Evolutionary conservation across 1,139 yeast genomes (phyloP).

Genomic region (Candida sp.): DNA sequence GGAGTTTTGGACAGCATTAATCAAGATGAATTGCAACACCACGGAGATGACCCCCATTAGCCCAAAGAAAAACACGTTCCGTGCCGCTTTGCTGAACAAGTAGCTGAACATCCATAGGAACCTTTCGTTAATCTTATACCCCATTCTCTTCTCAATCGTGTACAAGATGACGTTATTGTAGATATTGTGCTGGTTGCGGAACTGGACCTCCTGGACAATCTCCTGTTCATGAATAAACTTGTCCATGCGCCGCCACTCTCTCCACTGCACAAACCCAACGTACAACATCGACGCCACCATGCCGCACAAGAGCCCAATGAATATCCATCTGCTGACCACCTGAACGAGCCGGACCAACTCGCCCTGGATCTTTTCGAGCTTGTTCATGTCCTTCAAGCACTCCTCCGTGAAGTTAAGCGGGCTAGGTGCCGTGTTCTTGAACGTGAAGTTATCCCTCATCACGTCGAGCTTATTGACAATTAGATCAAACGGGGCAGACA

Average conservation of each 20-base stretch:
- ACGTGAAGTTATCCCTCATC: conserved; percentile 5
- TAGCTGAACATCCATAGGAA: conserved; percentile 54
- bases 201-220: conserved; percentile 6
- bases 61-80: conserved; percentile 48
- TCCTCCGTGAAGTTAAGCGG: conserved; percentile 12
- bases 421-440: conserved; percentile 5
- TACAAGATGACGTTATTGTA: conserved; percentile 12
- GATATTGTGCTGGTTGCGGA: conserved; percentile 14
- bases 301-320: conserved; percentile 12
- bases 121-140: conserved; percentile 7
- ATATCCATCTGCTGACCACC: conserved; percentile 9
- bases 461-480: conserved; percentile 19
- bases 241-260: conserved; percentile 13
- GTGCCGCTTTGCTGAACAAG: conserved; percentile 50
- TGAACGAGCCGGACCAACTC: conserved; percentile 12
- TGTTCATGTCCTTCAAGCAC: conserved; percentile 12
- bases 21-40: conserved; percentile 48
- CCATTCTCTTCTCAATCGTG: conserved; percentile 11
- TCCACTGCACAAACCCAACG: conserved; percentile 11
- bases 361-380: conserved; percentile 9
- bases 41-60: conserved; percentile 52
- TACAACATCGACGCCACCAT: conserved; percentile 10
- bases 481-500: conserved; percentile 24
- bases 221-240: conserved; percentile 11
- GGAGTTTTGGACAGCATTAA: conserved; percentile 18